Evolutionary conservation across 228 moss, liverwort and hornwort species (phyloP).

Genomic region (Sphagnum magellanicum): DNA sequence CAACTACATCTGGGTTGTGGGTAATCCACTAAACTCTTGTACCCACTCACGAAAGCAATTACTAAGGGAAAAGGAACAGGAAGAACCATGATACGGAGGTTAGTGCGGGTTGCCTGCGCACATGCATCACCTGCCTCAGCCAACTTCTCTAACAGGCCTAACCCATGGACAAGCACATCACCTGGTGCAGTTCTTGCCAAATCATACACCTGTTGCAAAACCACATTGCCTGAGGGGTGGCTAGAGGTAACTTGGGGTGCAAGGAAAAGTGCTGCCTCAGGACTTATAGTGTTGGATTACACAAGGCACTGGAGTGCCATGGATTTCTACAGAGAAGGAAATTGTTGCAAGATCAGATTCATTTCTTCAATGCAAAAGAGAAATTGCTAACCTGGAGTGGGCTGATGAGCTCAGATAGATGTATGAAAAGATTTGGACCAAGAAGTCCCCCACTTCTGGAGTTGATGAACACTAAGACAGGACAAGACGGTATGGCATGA

Average conservation of each 20-base stretch:
- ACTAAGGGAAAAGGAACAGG: not conserved
- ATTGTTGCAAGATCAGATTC: not conserved
- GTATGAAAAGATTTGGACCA: conserved; percentile 58
- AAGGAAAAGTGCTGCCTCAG: too few species aligned
- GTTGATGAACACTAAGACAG: conserved; percentile 80
- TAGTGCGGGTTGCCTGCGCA: conserved; percentile 57
- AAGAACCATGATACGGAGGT: conserved; percentile 77
- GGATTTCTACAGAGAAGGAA: not conserved
- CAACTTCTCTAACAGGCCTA: conserved; percentile 69
- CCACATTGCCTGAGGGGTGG: too few species aligned
- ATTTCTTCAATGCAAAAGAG: not conserved
- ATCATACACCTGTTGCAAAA: conserved; percentile 66
- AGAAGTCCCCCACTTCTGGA: conserved; percentile 87
- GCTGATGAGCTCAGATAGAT: conserved; percentile 67
- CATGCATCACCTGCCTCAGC: conserved; percentile 56
- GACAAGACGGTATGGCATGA: conserved; percentile 37
- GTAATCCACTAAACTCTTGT: not conserved
- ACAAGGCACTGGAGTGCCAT: too few species aligned
- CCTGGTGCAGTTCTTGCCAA: conserved; percentile 54
- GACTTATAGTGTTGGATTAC: not conserved
- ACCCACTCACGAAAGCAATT: not conserved
- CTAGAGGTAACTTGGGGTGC: too few species aligned
- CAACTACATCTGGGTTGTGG: not conserved
- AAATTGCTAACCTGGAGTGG: conserved; percentile 50
- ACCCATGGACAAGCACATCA: conserved; percentile 58